Base-by-base conservation (phyloP, 352 stramenopile genomes). In the Phytophthora macrochlamydospora region DNA sequence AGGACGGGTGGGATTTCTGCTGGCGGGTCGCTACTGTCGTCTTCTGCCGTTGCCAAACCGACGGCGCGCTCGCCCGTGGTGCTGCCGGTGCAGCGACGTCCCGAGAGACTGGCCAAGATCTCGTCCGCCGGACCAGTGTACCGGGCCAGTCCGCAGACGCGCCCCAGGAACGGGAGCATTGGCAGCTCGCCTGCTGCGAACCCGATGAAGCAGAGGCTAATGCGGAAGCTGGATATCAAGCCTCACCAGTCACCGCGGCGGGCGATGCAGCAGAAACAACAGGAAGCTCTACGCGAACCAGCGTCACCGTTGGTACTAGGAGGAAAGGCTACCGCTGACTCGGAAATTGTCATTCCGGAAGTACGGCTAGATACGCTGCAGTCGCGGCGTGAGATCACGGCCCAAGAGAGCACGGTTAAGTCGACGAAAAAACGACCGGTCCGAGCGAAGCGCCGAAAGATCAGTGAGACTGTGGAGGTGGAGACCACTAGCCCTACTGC, bases 201-300 rank as follows among this genome's bases (percentile, higher is more conserved):
- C n/a, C 29, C 43, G 30, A 64, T 75, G 55, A 66, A 61, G 32
- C 56, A 89, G 65, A 62, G 81, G 50, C 52, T 87, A 33, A 67
- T 77, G 14, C 73, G 73, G 33, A 91, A 88, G 60, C 68, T 92
- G 7, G 81, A 91, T 51, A 91, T 92, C 65, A 91, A 91, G 61
- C 84, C 84, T 14, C 81, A 92, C 67, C 84, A 92, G 55, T 92
- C 84, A 11, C 82, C 84, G 48, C 70, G 84, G 45, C 81, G 84
- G 1, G 75, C 69, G 5, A 61, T 84, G 40, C 79, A 86, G 32
- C 62, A 76, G 42, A 62, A 72, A 28, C 76, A 86, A 30, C 64
- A 79, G 45, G 56, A 52, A 18, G 50, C 13, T 24, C 29, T 64
- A 14, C 67, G 65, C 5, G 44, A 29, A 8, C 42, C 61, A 29